phyloP scores from a whole-genome alignment of 306 rosid genomes.

The Quercus alba region DNA sequence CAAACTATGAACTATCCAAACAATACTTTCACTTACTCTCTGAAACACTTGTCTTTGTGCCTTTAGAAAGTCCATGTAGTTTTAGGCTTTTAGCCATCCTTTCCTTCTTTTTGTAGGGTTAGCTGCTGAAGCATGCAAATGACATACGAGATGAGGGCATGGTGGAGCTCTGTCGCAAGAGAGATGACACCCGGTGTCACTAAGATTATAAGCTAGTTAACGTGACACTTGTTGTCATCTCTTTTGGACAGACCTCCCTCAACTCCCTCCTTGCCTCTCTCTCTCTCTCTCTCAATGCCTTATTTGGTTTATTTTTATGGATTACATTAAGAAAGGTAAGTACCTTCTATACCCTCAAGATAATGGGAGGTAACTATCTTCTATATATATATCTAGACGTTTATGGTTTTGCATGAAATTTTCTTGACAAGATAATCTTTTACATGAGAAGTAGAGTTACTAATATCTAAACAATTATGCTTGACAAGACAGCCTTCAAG shows the following conservation, averaged over 20 bases:
- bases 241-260: slow-evolving; percentile 5
- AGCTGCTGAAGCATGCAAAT: background rate
- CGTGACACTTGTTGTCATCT: slow-evolving; percentile 2
- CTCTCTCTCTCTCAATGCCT: background rate
- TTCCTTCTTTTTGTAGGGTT: background rate
- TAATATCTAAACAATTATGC: too few species aligned
- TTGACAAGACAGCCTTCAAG: too few species aligned
- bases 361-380: too few species aligned
- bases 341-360: too few species aligned
- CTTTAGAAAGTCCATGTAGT: background rate
- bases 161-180: slow-evolving; percentile 12
- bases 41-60: background rate
- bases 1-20: background rate
- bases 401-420: too few species aligned
- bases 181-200: slow-evolving; percentile 1
- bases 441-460: too few species aligned
- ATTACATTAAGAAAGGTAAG: too few species aligned
- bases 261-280: background rate
- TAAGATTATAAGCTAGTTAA: background rate
- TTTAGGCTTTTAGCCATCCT: too few species aligned
- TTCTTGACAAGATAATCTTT: too few species aligned
- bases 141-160: background rate
- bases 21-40: background rate
- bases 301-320: too few species aligned
- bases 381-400: too few species aligned